A percentile compares a stretch with the other conserved stretches of the same genome.
Conservation (phyloP, 371 early-diverging fungal species). For the Basidiobolus meristosporus region DNA sequence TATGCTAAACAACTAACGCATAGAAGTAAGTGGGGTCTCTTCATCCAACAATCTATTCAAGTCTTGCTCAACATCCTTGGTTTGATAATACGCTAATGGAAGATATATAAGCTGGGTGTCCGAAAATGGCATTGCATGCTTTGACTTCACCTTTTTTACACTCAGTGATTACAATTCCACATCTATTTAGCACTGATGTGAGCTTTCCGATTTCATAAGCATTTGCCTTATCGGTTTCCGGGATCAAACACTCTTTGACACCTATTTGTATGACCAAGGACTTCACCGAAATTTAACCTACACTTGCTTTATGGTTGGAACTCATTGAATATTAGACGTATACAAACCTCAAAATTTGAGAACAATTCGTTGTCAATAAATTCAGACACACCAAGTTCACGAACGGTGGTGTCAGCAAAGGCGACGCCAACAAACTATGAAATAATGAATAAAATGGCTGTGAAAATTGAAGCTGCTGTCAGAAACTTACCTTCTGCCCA, state of each 20-base stretch:
- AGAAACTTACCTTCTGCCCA: background rate
- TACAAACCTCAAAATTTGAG: slow-evolving; percentile 65
- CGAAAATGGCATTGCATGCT: background rate
- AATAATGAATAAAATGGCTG: slow-evolving; percentile 1
- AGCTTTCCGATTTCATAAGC: slow-evolving; percentile 53
- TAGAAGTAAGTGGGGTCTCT: too few relatives aligned
- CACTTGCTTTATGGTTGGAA: background rate
- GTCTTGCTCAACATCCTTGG: slow-evolving; percentile 70
- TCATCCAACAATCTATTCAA: slow-evolving; percentile 55
- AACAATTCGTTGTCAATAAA: slow-evolving; percentile 84
- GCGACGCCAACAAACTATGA: slow-evolving; percentile 62
- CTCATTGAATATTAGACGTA: background rate
- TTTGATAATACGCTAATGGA: slow-evolving; percentile 30
- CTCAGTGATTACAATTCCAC: slow-evolving; percentile 54
- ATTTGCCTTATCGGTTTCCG: slow-evolving; percentile 23
- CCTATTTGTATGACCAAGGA: slow-evolving; percentile 78
- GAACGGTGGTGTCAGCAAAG: slow-evolving; percentile 67
- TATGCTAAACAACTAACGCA: too few relatives aligned
- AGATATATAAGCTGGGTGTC: background rate
- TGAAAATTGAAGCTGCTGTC: slow-evolving; percentile 1
- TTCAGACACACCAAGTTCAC: slow-evolving; percentile 60
- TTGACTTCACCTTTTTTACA: slow-evolving; percentile 19
- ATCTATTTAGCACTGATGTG: slow-evolving; percentile 39
- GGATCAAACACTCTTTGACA: slow-evolving; percentile 75
- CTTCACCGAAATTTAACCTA: slow-evolving; percentile 8